These are phyloP conservation scores for Leersia perrieri DNA, from an alignment of 176 grass and related monocot genomes.

Conservation along the genomic window DNA sequence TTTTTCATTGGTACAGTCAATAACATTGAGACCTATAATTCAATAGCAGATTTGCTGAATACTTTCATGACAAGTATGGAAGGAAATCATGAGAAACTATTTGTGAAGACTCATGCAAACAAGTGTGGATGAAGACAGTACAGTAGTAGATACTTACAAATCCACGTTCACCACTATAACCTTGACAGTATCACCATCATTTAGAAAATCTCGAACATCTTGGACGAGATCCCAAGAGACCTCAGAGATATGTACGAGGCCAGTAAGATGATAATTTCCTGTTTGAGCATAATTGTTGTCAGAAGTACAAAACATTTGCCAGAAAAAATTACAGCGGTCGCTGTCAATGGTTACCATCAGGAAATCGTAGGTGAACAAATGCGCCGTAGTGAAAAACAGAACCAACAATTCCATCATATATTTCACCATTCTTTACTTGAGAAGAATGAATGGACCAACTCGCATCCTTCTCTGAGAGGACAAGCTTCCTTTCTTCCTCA, in stretches of 20 bases:
- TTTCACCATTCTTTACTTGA: conserved; percentile 53
- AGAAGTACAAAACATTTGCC: conserved; percentile 13
- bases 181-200: conserved; percentile 68
- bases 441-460: conserved; percentile 62
- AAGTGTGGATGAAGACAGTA: not conserved
- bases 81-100: not conserved
- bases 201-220: conserved; percentile 84
- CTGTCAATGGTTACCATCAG: conserved; percentile 67
- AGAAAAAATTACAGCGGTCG: not conserved
- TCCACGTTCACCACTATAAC: conserved; percentile 75
- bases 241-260: conserved; percentile 91
- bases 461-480: conserved; percentile 88
- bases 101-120: not conserved
- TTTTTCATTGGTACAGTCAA: not conserved
- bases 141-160: conserved; percentile 40
- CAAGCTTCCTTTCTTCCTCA: conserved; percentile 78
- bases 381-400: conserved; percentile 83
- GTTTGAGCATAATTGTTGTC: conserved; percentile 10
- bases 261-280: conserved; percentile 82
- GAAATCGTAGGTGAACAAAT: conserved; percentile 85
- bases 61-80: not conserved
- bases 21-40: not conserved
- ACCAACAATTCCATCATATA: conserved; percentile 65
- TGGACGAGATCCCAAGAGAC: conserved; percentile 95
- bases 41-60: not conserved